Evolutionary conservation across 768 basidiomycete genomes (phyloP).

Genomic region (Trametes meyenii): DNA sequence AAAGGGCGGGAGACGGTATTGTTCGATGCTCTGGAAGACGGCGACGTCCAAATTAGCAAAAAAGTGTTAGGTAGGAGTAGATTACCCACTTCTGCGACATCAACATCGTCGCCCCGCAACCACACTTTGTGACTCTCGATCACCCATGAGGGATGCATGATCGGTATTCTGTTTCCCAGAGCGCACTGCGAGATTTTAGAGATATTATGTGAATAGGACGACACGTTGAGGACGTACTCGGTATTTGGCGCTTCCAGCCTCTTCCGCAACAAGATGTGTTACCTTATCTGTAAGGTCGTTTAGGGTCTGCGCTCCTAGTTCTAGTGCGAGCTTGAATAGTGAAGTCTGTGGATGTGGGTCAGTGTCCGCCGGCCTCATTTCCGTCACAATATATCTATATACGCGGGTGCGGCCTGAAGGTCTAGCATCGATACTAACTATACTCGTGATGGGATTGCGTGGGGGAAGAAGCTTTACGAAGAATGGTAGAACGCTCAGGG

Average conservation of each 20-base stretch:
- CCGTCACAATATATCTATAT: too few relatives aligned
- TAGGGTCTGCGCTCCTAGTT: conserved; percentile 75
- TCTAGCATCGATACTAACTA: too few relatives aligned
- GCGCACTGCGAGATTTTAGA: conserved; percentile 64
- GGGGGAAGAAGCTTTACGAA: too few relatives aligned
- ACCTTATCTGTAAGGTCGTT: conserved; percentile 80
- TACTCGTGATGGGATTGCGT: too few relatives aligned
- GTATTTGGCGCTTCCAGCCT: conserved; percentile 87
- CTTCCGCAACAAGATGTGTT: conserved; percentile 85
- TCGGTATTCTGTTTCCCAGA: conserved; percentile 76
- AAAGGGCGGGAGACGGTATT: conserved; percentile 75
- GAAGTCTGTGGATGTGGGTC: conserved; percentile 48
- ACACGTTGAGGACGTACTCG: conserved; percentile 41
- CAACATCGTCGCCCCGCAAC: conserved; percentile 80
- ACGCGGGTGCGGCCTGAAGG: too few relatives aligned
- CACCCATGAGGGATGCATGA: conserved; percentile 81
- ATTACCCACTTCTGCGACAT: conserved; percentile 57
- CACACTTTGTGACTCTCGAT: conserved; percentile 69
- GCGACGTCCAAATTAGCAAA: not conserved
- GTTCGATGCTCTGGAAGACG: conserved; percentile 51
- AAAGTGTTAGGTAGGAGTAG: not conserved
- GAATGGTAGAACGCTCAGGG: too few relatives aligned
- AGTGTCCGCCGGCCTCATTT: too few relatives aligned
- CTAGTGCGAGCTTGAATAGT: conserved; percentile 73
- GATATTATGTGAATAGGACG: not conserved